Base-by-base conservation (phyloP, 140 eudicot species). In the Cichorium intybus region DNA sequence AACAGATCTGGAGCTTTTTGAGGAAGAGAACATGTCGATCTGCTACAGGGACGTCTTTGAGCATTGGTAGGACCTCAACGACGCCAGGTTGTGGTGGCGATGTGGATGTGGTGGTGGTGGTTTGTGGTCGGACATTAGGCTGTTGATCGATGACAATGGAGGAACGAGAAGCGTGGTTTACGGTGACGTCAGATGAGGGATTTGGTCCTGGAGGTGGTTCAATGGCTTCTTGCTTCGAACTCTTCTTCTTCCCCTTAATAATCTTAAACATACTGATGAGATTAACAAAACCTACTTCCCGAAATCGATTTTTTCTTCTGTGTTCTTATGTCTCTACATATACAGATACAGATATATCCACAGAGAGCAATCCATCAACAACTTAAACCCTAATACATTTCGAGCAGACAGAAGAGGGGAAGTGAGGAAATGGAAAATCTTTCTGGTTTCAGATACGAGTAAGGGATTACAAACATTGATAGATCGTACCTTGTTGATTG, bases 81-180 rank as follows among this genome's bases (percentile, higher is more conserved):
- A 68, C 69, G n/a, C 84, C 83, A 24, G 78, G 68, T 10, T 72
- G 82, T 18, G 79, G 82, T 15, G 68, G 71, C 43, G 31, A 47
- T 14, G 66, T 16, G 1, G 67, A 55, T 10, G 39, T 7, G 7
- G 21, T 21, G 0, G 22, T 56, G 37, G 62, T 55, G 37, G 20
- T 66, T 55, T 71, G 49, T 72, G 77, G 51, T 58, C 71, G 16
- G 23, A 10, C 23, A 39, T 35, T 29, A 17, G 76, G 43, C 76
- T 68, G 53, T 9, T 56, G 79, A 47, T 74, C 79, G 59, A 20
- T 66, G 51, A 57, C 63, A 48, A 35, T 39, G 17, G 81, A 79
- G 2, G 77, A 60, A 16, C 88, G 81, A 3, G 96, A 84, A 15
- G 89, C 93, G 34, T 87, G 96, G 69, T 87, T 84, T 56, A 87